These are phyloP conservation scores for Paecilomyces dactylethromorphus DNA, from an alignment of 2,329 filamentous ascomycete genomes.

Conservation along the genomic window DNA sequence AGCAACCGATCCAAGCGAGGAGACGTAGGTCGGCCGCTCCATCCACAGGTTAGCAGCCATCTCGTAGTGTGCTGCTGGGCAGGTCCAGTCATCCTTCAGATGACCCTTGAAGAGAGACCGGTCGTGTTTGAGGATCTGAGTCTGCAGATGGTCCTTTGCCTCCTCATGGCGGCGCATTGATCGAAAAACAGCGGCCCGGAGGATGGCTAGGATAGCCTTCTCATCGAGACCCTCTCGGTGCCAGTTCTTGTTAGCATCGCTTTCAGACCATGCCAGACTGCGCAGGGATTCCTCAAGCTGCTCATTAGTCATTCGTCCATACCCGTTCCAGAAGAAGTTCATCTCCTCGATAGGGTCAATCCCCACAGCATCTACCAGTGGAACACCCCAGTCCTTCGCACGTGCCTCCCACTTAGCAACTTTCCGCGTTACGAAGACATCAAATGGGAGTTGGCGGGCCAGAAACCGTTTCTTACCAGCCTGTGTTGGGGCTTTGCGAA, in stretches of 20 bases:
- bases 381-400: slow-evolving; percentile 58
- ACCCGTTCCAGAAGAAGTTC: slow-evolving; percentile 89
- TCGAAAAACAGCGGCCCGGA: slow-evolving; percentile 60
- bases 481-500: slow-evolving; percentile 64
- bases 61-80: slow-evolving; percentile 79
- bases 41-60: slow-evolving; percentile 76
- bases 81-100: slow-evolving; percentile 51
- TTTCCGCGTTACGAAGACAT: slow-evolving; percentile 77
- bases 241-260: slow-evolving; percentile 51
- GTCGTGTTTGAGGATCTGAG: slow-evolving; percentile 56
- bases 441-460: slow-evolving; percentile 82
- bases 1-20: slow-evolving; percentile 21
- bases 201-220: slow-evolving; percentile 58
- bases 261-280: slow-evolving; percentile 61
- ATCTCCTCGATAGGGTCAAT: slow-evolving; percentile 81
- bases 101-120: slow-evolving; percentile 46
- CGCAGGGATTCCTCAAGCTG: slow-evolving; percentile 59
- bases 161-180: slow-evolving; percentile 57
- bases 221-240: slow-evolving; percentile 51
- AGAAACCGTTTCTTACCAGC: slow-evolving; percentile 86
- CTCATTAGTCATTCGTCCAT: slow-evolving; percentile 65
- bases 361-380: slow-evolving; percentile 73
- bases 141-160: slow-evolving; percentile 58
- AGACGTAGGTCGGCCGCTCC: slow-evolving; percentile 44
- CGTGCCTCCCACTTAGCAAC: slow-evolving; percentile 81